phyloP scores from a whole-genome alignment of 164 flowering plant genomes.

The Liquidambar formosana region DNA sequence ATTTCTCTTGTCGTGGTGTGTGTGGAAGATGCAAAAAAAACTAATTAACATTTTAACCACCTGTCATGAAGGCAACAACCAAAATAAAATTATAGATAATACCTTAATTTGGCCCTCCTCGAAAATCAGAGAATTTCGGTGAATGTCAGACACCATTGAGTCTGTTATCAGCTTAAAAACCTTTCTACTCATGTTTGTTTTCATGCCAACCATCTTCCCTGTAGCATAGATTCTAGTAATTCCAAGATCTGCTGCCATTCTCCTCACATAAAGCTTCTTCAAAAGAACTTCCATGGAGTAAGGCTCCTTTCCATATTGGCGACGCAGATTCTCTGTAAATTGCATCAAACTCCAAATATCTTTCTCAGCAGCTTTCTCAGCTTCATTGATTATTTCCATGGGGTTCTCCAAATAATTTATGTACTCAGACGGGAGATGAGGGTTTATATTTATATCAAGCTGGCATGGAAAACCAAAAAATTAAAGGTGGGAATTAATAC shows the following conservation, averaged over 20 bases:
- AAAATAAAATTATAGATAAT: not conserved
- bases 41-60: not conserved
- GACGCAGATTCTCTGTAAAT: constrained; percentile 78
- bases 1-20: not conserved
- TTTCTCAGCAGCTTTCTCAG: constrained; percentile 85
- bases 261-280: constrained; percentile 84
- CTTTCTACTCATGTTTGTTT: constrained; percentile 70
- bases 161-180: constrained; percentile 80
- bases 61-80: too few species aligned
- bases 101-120: constrained; percentile 83
- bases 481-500: constrained; percentile 6
- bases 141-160: constrained; percentile 67
- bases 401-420: constrained; percentile 90
- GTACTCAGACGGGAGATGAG: constrained; percentile 92
- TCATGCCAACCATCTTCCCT: constrained; percentile 83
- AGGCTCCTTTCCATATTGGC: constrained; percentile 95
- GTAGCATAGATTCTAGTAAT: constrained; percentile 73
- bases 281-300: constrained; percentile 84
- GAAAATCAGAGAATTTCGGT: constrained; percentile 54
- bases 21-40: not conserved
- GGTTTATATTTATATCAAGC: constrained; percentile 80
- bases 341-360: constrained; percentile 84
- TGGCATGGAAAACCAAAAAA: constrained; percentile 26
- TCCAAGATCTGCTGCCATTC: constrained; percentile 99
- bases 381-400: constrained; percentile 65